These are phyloP conservation scores for Rhododendron williamsianum DNA, from an alignment of 148 eudicot genomes.

Conservation along the genomic window DNA sequence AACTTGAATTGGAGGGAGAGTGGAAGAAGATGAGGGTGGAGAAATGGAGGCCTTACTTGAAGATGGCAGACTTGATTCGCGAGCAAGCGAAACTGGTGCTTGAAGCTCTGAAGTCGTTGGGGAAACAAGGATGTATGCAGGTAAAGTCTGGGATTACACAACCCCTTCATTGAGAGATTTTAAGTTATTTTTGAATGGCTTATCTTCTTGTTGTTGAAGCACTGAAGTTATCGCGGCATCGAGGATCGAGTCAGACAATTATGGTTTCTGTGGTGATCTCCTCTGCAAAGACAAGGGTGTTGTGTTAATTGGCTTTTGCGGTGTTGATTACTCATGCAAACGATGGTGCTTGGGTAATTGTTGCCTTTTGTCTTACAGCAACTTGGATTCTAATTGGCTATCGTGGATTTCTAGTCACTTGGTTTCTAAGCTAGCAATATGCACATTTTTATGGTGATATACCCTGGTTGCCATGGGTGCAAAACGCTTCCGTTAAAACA, in stretches of 20 bases:
- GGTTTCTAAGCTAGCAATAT: neutral
- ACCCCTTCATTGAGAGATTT: too few species aligned
- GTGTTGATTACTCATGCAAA: too few species aligned
- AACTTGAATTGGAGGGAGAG: neutral
- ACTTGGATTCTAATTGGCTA: too few species aligned
- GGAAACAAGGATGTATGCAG: neutral
- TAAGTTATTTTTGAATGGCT: too few species aligned
- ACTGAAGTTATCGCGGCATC: too few species aligned
- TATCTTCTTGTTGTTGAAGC: too few species aligned
- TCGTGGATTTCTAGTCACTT: neutral
- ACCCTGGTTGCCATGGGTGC: neutral
- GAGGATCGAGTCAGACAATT: too few species aligned
- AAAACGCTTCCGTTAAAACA: neutral
- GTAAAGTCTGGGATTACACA: neutral
- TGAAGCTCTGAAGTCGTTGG: neutral
- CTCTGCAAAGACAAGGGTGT: too few species aligned
- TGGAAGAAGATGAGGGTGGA: neutral
- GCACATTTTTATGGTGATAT: neutral
- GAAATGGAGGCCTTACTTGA: neutral
- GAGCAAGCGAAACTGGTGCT: neutral
- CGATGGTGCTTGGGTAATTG: too few species aligned
- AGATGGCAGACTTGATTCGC: neutral
- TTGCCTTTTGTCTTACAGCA: too few species aligned
- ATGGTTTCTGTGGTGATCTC: too few species aligned
- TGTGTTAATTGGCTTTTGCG: too few species aligned